These are phyloP conservation scores for Coniochaeta pulveracea DNA, from an alignment of 2,329 filamentous ascomycete species.

Conservation along the genomic window DNA sequence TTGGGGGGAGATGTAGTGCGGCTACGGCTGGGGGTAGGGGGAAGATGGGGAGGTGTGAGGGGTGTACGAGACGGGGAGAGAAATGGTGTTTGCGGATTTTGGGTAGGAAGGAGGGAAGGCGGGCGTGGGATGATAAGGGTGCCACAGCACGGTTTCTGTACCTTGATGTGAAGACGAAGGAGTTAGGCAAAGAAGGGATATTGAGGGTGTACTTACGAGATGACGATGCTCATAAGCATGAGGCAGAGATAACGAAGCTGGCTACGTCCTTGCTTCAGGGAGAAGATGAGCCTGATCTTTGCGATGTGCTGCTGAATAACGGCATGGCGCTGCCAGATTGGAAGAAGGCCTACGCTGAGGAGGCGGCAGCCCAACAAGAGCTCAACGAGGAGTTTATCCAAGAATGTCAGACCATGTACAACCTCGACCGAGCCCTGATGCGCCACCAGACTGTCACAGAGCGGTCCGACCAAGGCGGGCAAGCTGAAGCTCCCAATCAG, in stretches of 20 bases:
- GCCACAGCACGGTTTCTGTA: not conserved
- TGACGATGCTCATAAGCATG: not conserved
- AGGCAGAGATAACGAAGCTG: not conserved
- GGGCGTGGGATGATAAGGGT: not conserved
- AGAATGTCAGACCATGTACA: too few relatives aligned
- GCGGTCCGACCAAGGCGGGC: too few relatives aligned
- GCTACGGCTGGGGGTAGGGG: not conserved
- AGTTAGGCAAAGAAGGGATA: not conserved
- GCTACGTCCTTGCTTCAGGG: not conserved
- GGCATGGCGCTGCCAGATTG: too few relatives aligned
- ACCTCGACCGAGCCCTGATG: too few relatives aligned
- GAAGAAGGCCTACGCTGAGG: too few relatives aligned
- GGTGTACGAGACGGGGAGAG: not conserved
- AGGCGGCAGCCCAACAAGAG: too few relatives aligned
- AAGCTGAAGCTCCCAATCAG: too few relatives aligned
- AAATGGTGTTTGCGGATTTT: not conserved
- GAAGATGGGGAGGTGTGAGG: not conserved
- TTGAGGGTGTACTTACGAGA: constrained; percentile 1
- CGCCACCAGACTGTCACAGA: too few relatives aligned
- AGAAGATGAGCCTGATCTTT: not conserved
- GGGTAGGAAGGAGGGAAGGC: not conserved
- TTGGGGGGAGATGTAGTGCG: not conserved
- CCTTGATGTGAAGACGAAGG: not conserved
- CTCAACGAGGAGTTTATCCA: too few relatives aligned
- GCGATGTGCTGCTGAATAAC: not conserved